phyloP scores from a whole-genome alignment of 1,139 yeast species.

The Magnusiomyces suaveolens region DNA sequence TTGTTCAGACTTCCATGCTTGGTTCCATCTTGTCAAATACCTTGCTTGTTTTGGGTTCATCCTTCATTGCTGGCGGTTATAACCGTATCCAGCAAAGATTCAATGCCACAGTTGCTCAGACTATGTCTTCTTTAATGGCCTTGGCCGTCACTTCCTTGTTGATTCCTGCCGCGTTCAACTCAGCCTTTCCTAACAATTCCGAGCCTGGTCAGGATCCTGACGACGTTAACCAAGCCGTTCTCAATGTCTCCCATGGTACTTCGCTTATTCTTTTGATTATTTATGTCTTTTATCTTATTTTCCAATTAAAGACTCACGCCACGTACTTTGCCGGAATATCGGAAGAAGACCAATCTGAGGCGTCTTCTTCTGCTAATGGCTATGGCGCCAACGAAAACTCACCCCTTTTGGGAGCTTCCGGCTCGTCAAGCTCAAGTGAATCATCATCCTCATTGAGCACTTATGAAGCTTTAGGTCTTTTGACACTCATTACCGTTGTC shows the following conservation, averaged over 20 bases:
- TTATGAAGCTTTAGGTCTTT: constrained; percentile 25
- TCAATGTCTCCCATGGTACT: constrained; percentile 78
- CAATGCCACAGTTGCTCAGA: constrained; percentile 94
- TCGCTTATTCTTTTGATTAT: constrained; percentile 68
- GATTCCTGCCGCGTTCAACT: constrained; percentile 94
- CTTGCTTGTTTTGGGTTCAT: constrained; percentile 85
- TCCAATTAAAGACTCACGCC: constrained; percentile 84
- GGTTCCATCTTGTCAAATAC: constrained; percentile 86
- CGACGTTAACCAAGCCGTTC: constrained; percentile 41
- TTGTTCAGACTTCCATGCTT: constrained; percentile 91
- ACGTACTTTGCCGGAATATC: constrained; percentile 41
- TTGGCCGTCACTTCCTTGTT: constrained; percentile 79
- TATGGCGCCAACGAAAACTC: constrained; percentile 17
- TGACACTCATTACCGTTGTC: constrained; percentile 59
- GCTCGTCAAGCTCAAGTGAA: constrained; percentile 27
- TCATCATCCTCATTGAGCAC: constrained; percentile 23
- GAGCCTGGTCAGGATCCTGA: constrained; percentile 9
- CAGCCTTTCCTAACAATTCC: constrained; percentile 46
- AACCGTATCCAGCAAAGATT: constrained; percentile 78
- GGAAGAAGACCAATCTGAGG: constrained; percentile 31
- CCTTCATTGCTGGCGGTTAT: constrained; percentile 88
- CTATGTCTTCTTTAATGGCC: constrained; percentile 90
- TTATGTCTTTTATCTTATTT: constrained; percentile 67
- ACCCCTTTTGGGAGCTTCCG: constrained; percentile 24
- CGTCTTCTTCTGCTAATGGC: constrained; percentile 19